Conservation (phyloP, 192 early-diverging fungal genomes). For the Gamsiella multidivaricata region DNA sequence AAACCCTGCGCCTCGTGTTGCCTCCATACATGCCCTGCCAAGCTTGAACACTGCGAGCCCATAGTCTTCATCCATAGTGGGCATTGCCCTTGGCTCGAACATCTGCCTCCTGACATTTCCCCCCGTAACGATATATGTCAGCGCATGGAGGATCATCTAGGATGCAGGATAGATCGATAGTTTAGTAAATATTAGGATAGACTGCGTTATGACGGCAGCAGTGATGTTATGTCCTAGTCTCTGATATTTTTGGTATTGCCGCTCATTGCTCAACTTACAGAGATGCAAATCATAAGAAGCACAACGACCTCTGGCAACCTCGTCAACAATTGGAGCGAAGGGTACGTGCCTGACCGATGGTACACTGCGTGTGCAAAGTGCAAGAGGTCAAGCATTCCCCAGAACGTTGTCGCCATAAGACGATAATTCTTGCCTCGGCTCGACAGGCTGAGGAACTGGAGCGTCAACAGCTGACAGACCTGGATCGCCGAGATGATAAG, state of each 20-base stretch:
- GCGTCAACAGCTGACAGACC: conserved; percentile 51
- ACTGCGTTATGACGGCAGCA: too few species aligned
- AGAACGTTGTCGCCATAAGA: conserved; percentile 55
- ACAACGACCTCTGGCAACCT: conserved; percentile 59
- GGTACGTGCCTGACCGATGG: conserved; percentile 47
- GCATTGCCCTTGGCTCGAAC: conserved; percentile 57
- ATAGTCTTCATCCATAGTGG: conserved; percentile 55
- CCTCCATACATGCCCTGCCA: conserved; percentile 60
- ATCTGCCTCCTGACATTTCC: conserved; percentile 58
- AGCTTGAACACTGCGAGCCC: conserved; percentile 59
- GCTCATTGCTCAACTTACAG: conserved; percentile 22
- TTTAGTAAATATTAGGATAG: not conserved
- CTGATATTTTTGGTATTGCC: not conserved
- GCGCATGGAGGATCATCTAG: conserved; percentile 48
- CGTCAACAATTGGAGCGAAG: conserved; percentile 55
- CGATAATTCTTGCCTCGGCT: conserved; percentile 52
- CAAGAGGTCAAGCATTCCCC: conserved; percentile 53
- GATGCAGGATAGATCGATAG: too few species aligned
- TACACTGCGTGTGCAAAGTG: conserved; percentile 56
- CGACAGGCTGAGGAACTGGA: conserved; percentile 56
- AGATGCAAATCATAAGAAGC: conserved; percentile 55
- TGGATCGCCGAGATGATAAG: conserved; percentile 57
- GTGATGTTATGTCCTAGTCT: too few species aligned
- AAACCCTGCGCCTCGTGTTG: conserved; percentile 55
- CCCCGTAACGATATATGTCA: conserved; percentile 55